A percentile compares a stretch with the other conserved stretches of the same genome.
phyloP scores from a whole-genome alignment of 495 filamentous ascomycete species.

The Pseudomonodictys pantanalensis region DNA sequence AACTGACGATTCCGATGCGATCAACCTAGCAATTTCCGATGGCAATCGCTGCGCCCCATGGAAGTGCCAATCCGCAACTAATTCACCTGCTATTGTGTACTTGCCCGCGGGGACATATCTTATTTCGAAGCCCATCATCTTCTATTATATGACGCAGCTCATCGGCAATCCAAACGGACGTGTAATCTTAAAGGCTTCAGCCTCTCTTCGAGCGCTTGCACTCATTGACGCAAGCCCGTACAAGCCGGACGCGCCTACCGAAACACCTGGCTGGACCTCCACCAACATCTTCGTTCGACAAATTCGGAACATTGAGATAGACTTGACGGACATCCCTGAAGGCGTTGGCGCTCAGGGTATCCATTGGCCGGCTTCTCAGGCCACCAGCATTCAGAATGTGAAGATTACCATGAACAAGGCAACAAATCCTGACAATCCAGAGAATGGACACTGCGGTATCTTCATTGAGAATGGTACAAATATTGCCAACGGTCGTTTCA shows the following conservation, averaged over 20 bases:
- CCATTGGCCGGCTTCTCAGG: slow-evolving; percentile 49
- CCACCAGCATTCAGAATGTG: slow-evolving; percentile 45
- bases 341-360: slow-evolving; percentile 31
- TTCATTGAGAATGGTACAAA: slow-evolving; percentile 46
- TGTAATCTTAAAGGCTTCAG: slow-evolving; percentile 42
- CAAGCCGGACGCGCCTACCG: slow-evolving; percentile 36
- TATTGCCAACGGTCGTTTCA: not conserved
- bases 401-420: slow-evolving; percentile 40
- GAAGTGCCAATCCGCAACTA: slow-evolving; percentile 79
- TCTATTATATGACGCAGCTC: slow-evolving; percentile 44
- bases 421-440: slow-evolving; percentile 27
- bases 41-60: slow-evolving; percentile 68
- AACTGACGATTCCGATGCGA: slow-evolving; percentile 84
- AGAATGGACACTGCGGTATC: slow-evolving; percentile 42
- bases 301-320: slow-evolving; percentile 47
- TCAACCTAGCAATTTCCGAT: slow-evolving; percentile 77
- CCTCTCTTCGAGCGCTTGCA: slow-evolving; percentile 39
- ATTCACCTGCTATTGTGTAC: slow-evolving; percentile 47
- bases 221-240: slow-evolving; percentile 45
- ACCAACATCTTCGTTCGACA: slow-evolving; percentile 46
- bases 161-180: slow-evolving; percentile 42
- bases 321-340: slow-evolving; percentile 37
- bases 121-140: slow-evolving; percentile 30
- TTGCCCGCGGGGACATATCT: slow-evolving; percentile 41
- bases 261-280: slow-evolving; percentile 34